Base-by-base conservation (phyloP, 495 filamentous ascomycete genomes). In the Xylaria grammica region DNA sequence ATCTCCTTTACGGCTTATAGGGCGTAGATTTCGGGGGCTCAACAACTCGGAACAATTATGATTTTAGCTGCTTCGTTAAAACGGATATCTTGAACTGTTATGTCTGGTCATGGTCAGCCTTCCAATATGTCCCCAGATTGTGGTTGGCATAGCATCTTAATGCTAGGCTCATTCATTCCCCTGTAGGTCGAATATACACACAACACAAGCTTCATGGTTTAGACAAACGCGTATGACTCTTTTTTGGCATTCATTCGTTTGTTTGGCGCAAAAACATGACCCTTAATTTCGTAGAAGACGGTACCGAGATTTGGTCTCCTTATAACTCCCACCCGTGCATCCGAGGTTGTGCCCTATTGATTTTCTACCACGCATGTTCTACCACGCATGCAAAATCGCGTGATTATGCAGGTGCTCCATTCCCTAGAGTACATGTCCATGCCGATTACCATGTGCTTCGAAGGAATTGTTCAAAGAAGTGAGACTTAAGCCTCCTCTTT, bases 341-440 rank as follows among this genome's bases (percentile, higher is more conserved):
- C 71, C 71, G 71, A 73, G 63, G 55, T 73, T 67, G 42, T 69
- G 68, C 70, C 76, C 74, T 76, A 80, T 72, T 77, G 81, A 74
- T 72, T 80, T 81, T 75, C 78, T 81, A 67, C 82, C 75, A 82
- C 81, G 80, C 76, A 76, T 74, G 74, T 81, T 71, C 77, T 79
- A 66, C 82, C 75, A 81, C 81, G 79, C 76, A 75, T 74, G 75
- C 69, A 56, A 64, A 74, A 72, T 77, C 72, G 81, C 77, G 80
- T 74, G 74, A 78, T 72, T 76, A 73, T 76, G 71, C 74, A 75
- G 73, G 73, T 76, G 73, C 75, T 76, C 77, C 76, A 70, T 75
- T 77, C 71, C 77, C 71, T 79, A 80, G 77, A 83, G 77, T 82
- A 79, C 78, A 81, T 77, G 76, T 75, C 77, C 78, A 75, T 72